Conservation (phyloP, 441 rosid species). For the Cnidoscolus chayamansa region DNA sequence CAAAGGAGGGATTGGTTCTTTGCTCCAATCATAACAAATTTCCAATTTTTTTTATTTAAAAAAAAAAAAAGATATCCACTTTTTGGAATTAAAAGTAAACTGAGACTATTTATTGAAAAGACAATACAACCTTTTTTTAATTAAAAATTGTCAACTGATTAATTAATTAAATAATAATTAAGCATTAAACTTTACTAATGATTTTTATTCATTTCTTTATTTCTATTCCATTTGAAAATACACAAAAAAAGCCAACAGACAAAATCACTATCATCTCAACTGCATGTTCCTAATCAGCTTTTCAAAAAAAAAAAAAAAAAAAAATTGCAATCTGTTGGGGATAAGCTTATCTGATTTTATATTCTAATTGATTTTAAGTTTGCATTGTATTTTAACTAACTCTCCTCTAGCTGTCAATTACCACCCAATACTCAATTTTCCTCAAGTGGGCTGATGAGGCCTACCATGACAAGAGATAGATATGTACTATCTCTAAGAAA, state of each 20-base stretch:
- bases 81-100: background rate
- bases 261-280: background rate
- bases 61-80: too few relatives aligned
- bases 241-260: background rate
- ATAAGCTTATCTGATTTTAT: background rate
- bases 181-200: too few relatives aligned
- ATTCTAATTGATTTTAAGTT: background rate
- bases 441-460: too few relatives aligned
- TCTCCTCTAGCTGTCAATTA: too few relatives aligned
- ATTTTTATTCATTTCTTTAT: background rate
- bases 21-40: background rate
- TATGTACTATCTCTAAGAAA: too few relatives aligned
- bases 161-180: too few relatives aligned
- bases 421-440: too few relatives aligned
- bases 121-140: background rate
- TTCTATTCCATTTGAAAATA: background rate
- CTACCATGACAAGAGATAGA: too few relatives aligned
- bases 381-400: background rate
- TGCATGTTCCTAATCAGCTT: background rate
- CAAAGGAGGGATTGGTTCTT: background rate
- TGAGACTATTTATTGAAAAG: background rate
- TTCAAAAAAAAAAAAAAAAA: background rate
- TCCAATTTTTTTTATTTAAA: too few relatives aligned
- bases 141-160: background rate
- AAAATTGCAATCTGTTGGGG: background rate